phyloP scores from a whole-genome alignment of 1,139 yeast species.

The Suhomyces coccinellae region DNA sequence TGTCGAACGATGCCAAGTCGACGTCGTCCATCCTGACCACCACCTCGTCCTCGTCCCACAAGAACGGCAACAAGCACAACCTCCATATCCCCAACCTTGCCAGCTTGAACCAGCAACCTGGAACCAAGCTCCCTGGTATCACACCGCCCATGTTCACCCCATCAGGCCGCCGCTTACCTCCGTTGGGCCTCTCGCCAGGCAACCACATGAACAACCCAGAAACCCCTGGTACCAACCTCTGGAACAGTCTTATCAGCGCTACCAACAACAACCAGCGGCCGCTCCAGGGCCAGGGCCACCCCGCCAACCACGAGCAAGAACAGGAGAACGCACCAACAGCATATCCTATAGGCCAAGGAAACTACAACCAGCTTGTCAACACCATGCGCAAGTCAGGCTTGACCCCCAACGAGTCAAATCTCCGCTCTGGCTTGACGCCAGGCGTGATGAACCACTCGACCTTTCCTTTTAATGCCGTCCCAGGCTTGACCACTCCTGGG shows the following conservation, averaged over 20 bases:
- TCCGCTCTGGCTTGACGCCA: constrained; percentile 60
- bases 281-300: background rate
- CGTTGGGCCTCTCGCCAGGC: constrained; percentile 48
- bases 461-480: constrained; percentile 25
- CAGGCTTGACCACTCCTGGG: constrained; percentile 49
- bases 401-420: constrained; percentile 67
- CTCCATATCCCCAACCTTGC: constrained; percentile 38
- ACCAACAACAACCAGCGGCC: constrained; percentile 20
- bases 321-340: background rate
- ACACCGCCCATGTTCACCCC: constrained; percentile 62
- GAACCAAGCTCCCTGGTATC: constrained; percentile 39
- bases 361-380: constrained; percentile 32
- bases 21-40: constrained; percentile 6
- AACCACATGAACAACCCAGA: constrained; percentile 41
- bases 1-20: constrained; percentile 5
- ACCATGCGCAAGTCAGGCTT: constrained; percentile 54
- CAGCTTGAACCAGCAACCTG: constrained; percentile 19
- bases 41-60: constrained; percentile 20
- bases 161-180: constrained; percentile 62
- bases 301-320: background rate
- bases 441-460: constrained; percentile 25
- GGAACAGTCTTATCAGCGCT: constrained; percentile 47
- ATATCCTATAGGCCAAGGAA: constrained; percentile 7
- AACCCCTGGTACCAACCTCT: constrained; percentile 51
- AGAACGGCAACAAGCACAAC: constrained; percentile 37